Base-by-base conservation (phyloP, 306 rosid species). In the Luffa aegyptiaca region DNA sequence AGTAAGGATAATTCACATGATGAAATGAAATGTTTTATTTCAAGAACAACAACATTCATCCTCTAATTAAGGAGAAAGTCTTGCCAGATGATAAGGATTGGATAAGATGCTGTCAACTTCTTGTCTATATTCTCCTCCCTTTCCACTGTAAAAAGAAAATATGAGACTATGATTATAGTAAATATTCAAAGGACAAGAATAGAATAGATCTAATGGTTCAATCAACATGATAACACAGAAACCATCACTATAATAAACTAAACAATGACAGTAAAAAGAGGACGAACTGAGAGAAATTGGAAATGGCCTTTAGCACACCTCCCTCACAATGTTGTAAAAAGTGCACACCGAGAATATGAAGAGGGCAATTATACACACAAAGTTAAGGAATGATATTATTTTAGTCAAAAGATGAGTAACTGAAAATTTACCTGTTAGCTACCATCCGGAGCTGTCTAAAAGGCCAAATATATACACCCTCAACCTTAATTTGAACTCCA, bases 381-480 rank as follows among this genome's bases (percentile, higher is more conserved):
- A 33, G 53, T 44, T 35, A 57, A 26, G 41, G 37, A 21, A 16
- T 8, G 45, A 16, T 2, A 48, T 11, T 16, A 17, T 62, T 61
- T 26, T 8, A 17, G 51, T 37, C 49, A 79, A 49, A 49, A 83
- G 48, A 65, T 12, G 33, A 51, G 71, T 41, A 39, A 36, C 36
- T 64, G 8, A 59, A 51, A 20, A 79, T 58, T 82, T 78, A 95
- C 99, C 99, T 91, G 88, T 83, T 90, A 75, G 97, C 99, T 49
- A 95, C 93, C 95, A 95, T 85, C 70, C 99, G 97, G 85, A 95
- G 97, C 86, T 95, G 99, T 82, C 97, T 87, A 84, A 93, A 95
- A 26, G 99, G 99, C 99, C 99, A 95, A 86, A 95, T 90, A 87
- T 93, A 95, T 86, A 95, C 99, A 88, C 99, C 99, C 89, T 95